Evolutionary conservation across 176 grass and related monocot species (phyloP).

Genomic region (Leersia perrieri): DNA sequence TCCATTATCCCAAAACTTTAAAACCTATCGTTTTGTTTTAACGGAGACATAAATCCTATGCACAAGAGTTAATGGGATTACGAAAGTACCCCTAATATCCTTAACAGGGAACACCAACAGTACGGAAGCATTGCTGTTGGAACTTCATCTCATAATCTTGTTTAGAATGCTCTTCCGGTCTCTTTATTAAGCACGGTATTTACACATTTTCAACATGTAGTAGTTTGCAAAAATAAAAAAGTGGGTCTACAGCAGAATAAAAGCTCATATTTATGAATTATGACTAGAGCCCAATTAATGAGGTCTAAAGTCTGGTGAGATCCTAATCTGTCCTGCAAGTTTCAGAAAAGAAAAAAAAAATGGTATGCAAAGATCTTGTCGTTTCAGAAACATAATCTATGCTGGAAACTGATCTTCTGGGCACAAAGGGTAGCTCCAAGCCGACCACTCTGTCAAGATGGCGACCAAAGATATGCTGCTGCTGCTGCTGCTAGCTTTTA

Average conservation of each 20-base stretch:
- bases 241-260: not conserved
- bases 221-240: not conserved
- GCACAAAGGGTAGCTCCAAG: constrained; percentile 1
- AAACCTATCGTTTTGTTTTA: too few species aligned
- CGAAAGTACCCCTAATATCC: too few species aligned
- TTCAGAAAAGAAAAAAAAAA: not conserved
- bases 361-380: not conserved
- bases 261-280: constrained; percentile 19
- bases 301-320: constrained; percentile 6
- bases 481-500: not conserved
- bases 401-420: not conserved
- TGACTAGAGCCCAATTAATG: constrained; percentile 1
- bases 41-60: too few species aligned
- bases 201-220: constrained; percentile 22
- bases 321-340: constrained; percentile 28
- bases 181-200: constrained; percentile 44
- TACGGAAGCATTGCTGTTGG: too few species aligned
- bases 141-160: too few species aligned
- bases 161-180: not conserved
- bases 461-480: too few species aligned
- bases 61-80: too few species aligned
- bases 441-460: not conserved
- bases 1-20: too few species aligned
- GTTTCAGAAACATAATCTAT: constrained; percentile 16
- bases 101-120: too few species aligned